Conservation (phyloP, 768 basidiomycete species). For the Mycena amicta region DNA sequence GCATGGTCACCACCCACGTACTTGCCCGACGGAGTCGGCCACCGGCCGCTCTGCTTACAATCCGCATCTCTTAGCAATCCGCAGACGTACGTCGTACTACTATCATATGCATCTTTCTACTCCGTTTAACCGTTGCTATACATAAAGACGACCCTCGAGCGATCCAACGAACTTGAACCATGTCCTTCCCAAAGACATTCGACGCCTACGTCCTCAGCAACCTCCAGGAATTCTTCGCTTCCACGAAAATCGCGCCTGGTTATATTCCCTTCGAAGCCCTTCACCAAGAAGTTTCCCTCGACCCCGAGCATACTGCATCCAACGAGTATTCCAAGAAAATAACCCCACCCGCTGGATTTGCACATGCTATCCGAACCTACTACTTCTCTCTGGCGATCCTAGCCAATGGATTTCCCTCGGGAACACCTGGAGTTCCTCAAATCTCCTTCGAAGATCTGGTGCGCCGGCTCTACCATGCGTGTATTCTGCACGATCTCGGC, state of each 20-base stretch:
- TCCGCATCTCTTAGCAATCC: too few species aligned
- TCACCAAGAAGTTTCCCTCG: not conserved
- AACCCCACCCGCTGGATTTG: slow-evolving; percentile 11
- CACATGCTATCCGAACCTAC: slow-evolving; percentile 11
- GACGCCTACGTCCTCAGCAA: slow-evolving; percentile 14
- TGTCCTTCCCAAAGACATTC: slow-evolving; percentile 11
- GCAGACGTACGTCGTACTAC: too few species aligned
- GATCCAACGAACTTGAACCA: not conserved
- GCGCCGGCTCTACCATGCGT: not conserved
- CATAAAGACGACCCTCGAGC: not conserved
- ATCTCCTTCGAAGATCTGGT: slow-evolving; percentile 10
- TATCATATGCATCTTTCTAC: too few species aligned
- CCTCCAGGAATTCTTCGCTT: slow-evolving; percentile 10
- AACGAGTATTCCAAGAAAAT: slow-evolving; percentile 13
- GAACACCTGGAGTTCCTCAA: slow-evolving; percentile 8
- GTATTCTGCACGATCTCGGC: slow-evolving; percentile 1
- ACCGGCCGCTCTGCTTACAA: too few species aligned
- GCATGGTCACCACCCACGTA: too few species aligned
- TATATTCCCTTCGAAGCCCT: slow-evolving; percentile 11
- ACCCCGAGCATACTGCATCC: slow-evolving; percentile 8
- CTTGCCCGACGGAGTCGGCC: too few species aligned
- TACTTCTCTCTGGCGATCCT: slow-evolving; percentile 17
- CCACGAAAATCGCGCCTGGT: slow-evolving; percentile 6
- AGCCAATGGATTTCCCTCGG: slow-evolving; percentile 14
- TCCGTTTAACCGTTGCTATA: not conserved